Evolutionary conservation across 192 early-diverging fungal genomes (phyloP).

Genomic region (Mortierella alpina): DNA sequence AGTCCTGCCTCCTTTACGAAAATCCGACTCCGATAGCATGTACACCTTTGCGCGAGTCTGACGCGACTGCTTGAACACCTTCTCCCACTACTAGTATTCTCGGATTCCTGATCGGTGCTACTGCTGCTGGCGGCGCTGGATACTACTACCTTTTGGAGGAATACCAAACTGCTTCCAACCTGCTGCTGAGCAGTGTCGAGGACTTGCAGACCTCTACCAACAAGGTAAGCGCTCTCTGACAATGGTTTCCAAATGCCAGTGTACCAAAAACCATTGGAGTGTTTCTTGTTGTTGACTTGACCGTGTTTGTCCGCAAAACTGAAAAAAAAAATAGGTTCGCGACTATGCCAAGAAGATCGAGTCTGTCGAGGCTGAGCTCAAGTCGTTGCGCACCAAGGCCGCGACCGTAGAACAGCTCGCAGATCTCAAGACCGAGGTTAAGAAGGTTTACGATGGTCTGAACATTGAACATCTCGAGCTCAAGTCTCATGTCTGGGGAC

Average conservation of each 20-base stretch:
- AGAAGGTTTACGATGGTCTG: conserved; percentile 75
- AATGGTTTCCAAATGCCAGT: background rate
- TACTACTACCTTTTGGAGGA: conserved; percentile 91
- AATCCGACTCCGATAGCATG: too few relatives aligned
- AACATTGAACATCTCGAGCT: conserved; percentile 86
- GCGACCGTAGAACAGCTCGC: conserved; percentile 71
- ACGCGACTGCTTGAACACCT: background rate
- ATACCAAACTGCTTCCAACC: conserved; percentile 78
- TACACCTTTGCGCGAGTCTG: too few relatives aligned
- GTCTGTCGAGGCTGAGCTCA: conserved; percentile 73
- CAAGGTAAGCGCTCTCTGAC: conserved; percentile 60
- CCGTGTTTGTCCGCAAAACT: background rate
- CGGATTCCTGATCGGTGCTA: conserved; percentile 84
- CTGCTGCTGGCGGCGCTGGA: conserved; percentile 75
- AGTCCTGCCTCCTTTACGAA: too few relatives aligned
- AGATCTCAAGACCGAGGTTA: conserved; percentile 61
- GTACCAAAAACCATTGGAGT: background rate
- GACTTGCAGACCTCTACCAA: conserved; percentile 81
- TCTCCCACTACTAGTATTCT: conserved; percentile 62
- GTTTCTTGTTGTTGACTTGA: background rate
- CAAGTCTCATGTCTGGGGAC: conserved; percentile 86
- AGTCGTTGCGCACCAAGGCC: conserved; percentile 60
- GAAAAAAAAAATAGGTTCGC: conserved; percentile 56
- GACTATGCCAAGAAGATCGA: conserved; percentile 86
- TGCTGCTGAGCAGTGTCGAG: conserved; percentile 81